phyloP scores from a whole-genome alignment of 2,329 filamentous ascomycete species.

The Falciphora oryzae region DNA sequence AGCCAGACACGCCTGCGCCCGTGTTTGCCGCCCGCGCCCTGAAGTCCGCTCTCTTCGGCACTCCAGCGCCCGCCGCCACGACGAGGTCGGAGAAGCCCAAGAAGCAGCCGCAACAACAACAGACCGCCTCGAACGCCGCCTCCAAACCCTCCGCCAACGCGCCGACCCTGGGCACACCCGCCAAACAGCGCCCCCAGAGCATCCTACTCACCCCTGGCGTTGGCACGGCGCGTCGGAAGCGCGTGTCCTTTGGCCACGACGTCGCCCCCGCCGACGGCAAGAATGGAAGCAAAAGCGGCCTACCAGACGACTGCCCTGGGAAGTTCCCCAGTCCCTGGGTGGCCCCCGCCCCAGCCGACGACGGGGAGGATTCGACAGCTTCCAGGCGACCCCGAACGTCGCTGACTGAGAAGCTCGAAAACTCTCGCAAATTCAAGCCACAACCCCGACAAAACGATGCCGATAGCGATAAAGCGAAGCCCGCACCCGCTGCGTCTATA shows the following conservation, averaged over 20 bases:
- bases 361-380: conserved; percentile 13
- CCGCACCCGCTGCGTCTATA: not conserved
- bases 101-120: not conserved
- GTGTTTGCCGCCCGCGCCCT: conserved; percentile 62
- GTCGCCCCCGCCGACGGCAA: conserved; percentile 37
- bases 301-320: conserved; percentile 24
- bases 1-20: conserved; percentile 59
- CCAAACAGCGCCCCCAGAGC: conserved; percentile 42
- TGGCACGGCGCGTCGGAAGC: conserved; percentile 53
- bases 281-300: conserved; percentile 21
- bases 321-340: conserved; percentile 22
- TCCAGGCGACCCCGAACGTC: conserved; percentile 31
- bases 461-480: not conserved
- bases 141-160: not conserved
- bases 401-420: conserved; percentile 41
- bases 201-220: conserved; percentile 62
- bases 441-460: not conserved
- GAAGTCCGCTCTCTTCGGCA: conserved; percentile 59
- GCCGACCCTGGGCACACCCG: conserved; percentile 26
- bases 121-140: conserved; percentile 13
- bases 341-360: conserved; percentile 13
- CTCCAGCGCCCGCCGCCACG: conserved; percentile 35
- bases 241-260: conserved; percentile 59
- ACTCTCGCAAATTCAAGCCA: conserved; percentile 27
- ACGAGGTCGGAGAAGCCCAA: conserved; percentile 6